Percentiles rank a stretch among this genome's conserved stretches.
These are phyloP conservation scores for Zostera marina DNA, from an alignment of 116 monocot species.

Conservation along the genomic window DNA sequence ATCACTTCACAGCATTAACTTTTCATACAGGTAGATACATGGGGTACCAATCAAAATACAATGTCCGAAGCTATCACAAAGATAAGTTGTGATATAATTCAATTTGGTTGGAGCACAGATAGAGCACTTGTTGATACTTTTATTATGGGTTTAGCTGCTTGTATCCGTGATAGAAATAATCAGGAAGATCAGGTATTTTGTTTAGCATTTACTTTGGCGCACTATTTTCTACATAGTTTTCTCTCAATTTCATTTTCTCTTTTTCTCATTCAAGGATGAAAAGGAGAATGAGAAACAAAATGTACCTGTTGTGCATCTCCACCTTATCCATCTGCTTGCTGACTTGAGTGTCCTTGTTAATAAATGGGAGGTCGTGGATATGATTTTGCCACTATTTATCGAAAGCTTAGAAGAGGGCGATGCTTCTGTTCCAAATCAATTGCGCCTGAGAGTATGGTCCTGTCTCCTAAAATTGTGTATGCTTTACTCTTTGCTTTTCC, in stretches of 20 bases:
- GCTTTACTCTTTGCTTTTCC: background rate
- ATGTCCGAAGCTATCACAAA: slow-evolving; percentile 78
- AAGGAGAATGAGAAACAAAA: slow-evolving; percentile 70
- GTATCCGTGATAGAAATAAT: slow-evolving; percentile 83
- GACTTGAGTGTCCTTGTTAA: slow-evolving; percentile 70
- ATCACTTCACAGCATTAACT: background rate
- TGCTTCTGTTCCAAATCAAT: slow-evolving; percentile 63
- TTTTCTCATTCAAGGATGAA: slow-evolving; percentile 48
- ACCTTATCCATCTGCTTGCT: slow-evolving; percentile 73
- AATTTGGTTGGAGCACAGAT: slow-evolving; percentile 94
- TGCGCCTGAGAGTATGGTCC: slow-evolving; percentile 83
- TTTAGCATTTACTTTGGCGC: slow-evolving; percentile 1
- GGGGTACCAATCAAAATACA: slow-evolving; percentile 51
- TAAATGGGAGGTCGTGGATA: slow-evolving; percentile 94
- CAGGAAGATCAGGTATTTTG: slow-evolving; percentile 35
- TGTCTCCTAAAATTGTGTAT: slow-evolving; percentile 28
- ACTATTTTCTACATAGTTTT: background rate
- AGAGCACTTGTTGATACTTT: slow-evolving; percentile 94
- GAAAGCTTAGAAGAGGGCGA: slow-evolving; percentile 98
- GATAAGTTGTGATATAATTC: slow-evolving; percentile 88
- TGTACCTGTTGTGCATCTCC: slow-evolving; percentile 52
- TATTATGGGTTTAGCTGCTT: slow-evolving; percentile 90
- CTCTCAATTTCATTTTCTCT: background rate
- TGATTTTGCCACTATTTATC: slow-evolving; percentile 98
- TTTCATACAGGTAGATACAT: slow-evolving; percentile 51